These are phyloP conservation scores for Tulasnella sp. DNA, from an alignment of 768 basidiomycete species.

Conservation along the genomic window DNA sequence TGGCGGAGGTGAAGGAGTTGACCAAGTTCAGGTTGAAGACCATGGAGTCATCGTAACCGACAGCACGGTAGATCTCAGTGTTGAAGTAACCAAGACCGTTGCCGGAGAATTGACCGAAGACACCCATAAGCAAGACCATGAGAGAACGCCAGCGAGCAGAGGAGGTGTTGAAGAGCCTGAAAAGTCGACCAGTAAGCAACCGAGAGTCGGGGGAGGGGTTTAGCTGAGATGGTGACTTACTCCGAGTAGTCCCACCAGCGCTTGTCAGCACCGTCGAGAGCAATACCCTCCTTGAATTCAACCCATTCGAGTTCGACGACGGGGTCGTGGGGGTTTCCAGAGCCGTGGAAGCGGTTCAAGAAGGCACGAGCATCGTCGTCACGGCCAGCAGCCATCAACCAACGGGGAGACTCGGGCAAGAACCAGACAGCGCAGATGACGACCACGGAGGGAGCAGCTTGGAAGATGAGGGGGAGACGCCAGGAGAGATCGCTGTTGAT, in stretches of 20 bases:
- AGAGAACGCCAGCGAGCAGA: conserved; percentile 42
- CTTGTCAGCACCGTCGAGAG: conserved; percentile 48
- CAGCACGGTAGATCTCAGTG: conserved; percentile 27
- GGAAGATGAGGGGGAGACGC: conserved; percentile 48
- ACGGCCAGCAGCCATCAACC: conserved; percentile 45
- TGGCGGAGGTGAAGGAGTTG: conserved; percentile 30
- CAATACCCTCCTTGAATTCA: conserved; percentile 46
- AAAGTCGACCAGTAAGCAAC: not conserved
- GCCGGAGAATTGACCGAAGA: conserved; percentile 52
- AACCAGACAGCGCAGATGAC: conserved; percentile 31
- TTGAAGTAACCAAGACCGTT: conserved; percentile 45
- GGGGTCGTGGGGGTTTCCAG: conserved; percentile 43
- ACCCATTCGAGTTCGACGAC: conserved; percentile 46
- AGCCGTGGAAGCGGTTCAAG: conserved; percentile 47
- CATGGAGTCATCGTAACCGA: conserved; percentile 25
- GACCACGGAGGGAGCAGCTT: conserved; percentile 41
- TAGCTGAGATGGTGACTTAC: conserved; percentile 24
- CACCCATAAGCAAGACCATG: conserved; percentile 47
- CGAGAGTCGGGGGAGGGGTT: not conserved
- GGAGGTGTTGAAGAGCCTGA: conserved; percentile 34
- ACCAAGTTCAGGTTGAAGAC: conserved; percentile 34
- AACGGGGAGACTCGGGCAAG: conserved; percentile 42
- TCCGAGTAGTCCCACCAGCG: conserved; percentile 50
- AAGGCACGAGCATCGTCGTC: conserved; percentile 44
- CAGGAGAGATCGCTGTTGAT: conserved; percentile 41